A percentile compares a stretch with the other conserved stretches of the same genome.
Conservation (phyloP, 2,329 filamentous ascomycete species). For the Pseudocercospora crystallina region DNA sequence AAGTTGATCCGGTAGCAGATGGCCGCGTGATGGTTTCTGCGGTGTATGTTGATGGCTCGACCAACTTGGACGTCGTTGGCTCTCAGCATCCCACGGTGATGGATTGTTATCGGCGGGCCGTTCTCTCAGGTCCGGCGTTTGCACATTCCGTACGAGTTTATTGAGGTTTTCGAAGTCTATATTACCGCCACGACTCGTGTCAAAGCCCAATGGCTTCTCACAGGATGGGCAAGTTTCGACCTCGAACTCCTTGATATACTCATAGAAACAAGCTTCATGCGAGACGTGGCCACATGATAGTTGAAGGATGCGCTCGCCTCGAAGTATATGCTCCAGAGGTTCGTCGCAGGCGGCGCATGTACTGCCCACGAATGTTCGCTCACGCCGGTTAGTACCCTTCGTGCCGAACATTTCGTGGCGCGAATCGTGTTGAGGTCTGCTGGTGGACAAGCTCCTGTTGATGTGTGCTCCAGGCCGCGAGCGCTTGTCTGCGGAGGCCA, state of each 20-base stretch:
- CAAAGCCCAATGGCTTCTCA: constrained; percentile 84
- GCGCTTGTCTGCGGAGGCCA: constrained; percentile 13
- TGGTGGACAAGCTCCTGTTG: constrained; percentile 17
- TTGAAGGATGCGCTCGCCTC: constrained; percentile 89
- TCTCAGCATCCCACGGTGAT: constrained; percentile 61
- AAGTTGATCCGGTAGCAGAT: constrained; percentile 27
- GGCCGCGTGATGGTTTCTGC: constrained; percentile 23
- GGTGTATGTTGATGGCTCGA: constrained; percentile 15
- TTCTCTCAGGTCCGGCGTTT: constrained; percentile 44
- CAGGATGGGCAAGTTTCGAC: constrained; percentile 93
- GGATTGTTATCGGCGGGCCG: constrained; percentile 39
- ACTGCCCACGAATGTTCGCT: constrained; percentile 91
- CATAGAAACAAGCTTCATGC: constrained; percentile 97
- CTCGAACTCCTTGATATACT: constrained; percentile 93
- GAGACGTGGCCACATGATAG: constrained; percentile 97
- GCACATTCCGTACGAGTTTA: constrained; percentile 82
- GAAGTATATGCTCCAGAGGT: constrained; percentile 89
- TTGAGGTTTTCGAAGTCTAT: constrained; percentile 82
- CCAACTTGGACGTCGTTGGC: constrained; percentile 16
- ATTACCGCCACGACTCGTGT: constrained; percentile 90
- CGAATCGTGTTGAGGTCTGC: constrained; percentile 21
- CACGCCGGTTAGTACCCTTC: constrained; percentile 58
- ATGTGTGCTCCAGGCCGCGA: constrained; percentile 15
- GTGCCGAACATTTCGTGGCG: constrained; percentile 35
- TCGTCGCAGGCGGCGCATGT: constrained; percentile 97